phyloP scores from a whole-genome alignment of 1,284 basidiomycete genomes.

The Ceratobasidium sp. region DNA sequence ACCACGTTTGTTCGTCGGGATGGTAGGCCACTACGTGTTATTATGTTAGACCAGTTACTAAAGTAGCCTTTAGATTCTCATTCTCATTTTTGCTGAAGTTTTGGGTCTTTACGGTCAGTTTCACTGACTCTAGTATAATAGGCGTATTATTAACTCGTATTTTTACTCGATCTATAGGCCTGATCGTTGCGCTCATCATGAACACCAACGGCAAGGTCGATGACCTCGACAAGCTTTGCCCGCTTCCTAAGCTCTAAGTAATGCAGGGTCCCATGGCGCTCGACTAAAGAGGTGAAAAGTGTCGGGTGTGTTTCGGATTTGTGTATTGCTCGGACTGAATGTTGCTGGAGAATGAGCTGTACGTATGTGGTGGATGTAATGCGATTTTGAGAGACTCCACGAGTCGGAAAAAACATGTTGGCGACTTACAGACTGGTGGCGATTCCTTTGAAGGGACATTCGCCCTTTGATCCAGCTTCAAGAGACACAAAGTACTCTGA shows the following conservation, averaged over 20 bases:
- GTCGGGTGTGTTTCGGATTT: slow-evolving; percentile 8
- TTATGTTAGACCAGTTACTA: not conserved
- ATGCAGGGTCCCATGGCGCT: not conserved
- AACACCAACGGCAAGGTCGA: slow-evolving; percentile 61
- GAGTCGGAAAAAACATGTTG: too few relatives aligned
- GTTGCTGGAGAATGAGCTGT: not conserved
- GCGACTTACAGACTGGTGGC: too few relatives aligned
- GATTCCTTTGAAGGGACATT: too few relatives aligned
- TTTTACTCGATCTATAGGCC: slow-evolving; percentile 58
- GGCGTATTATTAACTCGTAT: slow-evolving; percentile 1
- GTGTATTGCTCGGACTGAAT: slow-evolving; percentile 35
- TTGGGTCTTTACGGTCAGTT: slow-evolving; percentile 73
- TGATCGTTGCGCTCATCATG: slow-evolving; percentile 91
- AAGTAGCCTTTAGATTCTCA: slow-evolving; percentile 62
- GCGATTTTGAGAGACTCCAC: slow-evolving; percentile 14
- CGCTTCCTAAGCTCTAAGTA: slow-evolving; percentile 34
- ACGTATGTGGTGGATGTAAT: slow-evolving; percentile 28
- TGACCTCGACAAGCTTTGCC: slow-evolving; percentile 39
- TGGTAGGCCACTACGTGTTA: slow-evolving; percentile 58
- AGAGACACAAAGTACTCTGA: too few relatives aligned
- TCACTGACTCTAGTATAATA: not conserved
- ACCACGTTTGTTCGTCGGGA: slow-evolving; percentile 91
- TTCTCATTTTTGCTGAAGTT: slow-evolving; percentile 87
- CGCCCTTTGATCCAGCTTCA: too few relatives aligned
- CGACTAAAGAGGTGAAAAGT: not conserved